These are phyloP conservation scores for Amylostereum areolatum DNA, from an alignment of 1,284 basidiomycete species.

Conservation along the genomic window DNA sequence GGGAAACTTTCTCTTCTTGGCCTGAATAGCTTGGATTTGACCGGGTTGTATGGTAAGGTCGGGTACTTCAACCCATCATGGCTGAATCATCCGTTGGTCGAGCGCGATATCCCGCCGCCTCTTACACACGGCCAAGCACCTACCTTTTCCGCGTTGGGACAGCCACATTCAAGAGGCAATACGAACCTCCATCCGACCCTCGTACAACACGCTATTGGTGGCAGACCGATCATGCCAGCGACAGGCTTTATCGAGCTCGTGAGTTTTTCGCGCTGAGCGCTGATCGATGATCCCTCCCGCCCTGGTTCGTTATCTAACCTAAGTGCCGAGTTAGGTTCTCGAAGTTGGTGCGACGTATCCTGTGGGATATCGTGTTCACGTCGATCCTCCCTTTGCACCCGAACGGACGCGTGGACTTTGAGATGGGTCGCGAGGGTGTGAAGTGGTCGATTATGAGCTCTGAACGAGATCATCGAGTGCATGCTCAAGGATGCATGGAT, in stretches of 20 bases:
- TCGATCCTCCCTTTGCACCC: conserved; percentile 18
- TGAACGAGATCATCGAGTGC: neutral
- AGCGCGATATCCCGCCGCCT: conserved; percentile 9
- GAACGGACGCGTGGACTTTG: neutral
- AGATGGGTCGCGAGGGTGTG: no score
- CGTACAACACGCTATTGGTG: conserved; percentile 33
- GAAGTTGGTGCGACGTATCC: conserved; percentile 18
- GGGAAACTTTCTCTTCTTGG: conserved; percentile 13
- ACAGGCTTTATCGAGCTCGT: conserved; percentile 41
- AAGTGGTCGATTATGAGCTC: neutral
- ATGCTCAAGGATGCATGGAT: neutral
- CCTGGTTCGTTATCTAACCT: neutral
- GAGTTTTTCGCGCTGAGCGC: no score
- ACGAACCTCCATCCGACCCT: conserved; percentile 29
- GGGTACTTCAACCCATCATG: neutral
- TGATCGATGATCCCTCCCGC: neutral
- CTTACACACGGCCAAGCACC: conserved; percentile 11
- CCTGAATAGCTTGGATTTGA: conserved; percentile 7
- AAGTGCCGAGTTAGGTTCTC: conserved; percentile 6
- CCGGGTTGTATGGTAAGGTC: neutral
- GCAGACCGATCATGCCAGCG: conserved; percentile 38
- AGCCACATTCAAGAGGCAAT: conserved; percentile 26
- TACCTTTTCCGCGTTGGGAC: conserved; percentile 29
- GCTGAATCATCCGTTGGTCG: neutral
- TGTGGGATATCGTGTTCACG: conserved; percentile 20